Conservation (phyloP, 2,329 filamentous ascomycete genomes). For the Nemania abortiva region DNA sequence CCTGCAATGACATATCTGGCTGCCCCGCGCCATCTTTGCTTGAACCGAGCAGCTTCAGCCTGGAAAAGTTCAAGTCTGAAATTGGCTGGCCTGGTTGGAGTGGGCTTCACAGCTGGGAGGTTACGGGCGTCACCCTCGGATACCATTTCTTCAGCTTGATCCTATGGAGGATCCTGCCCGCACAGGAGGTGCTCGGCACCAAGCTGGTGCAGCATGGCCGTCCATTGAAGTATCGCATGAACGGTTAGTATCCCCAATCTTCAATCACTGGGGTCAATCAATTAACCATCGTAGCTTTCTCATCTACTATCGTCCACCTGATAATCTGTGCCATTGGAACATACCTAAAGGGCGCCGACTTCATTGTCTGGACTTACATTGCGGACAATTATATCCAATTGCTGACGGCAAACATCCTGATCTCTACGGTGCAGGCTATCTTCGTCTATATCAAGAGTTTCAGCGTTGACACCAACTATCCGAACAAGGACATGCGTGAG, state of each 20-base stretch:
- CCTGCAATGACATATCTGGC: constrained; percentile 92
- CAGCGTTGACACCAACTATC: constrained; percentile 74
- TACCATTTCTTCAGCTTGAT: constrained; percentile 84
- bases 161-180: constrained; percentile 82
- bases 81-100: constrained; percentile 84
- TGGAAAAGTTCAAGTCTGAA: constrained; percentile 80
- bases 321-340: constrained; percentile 79
- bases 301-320: constrained; percentile 79
- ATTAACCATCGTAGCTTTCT: constrained; percentile 69
- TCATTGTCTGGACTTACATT: constrained; percentile 91
- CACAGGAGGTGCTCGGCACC: constrained; percentile 76
- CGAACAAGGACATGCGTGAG: constrained; percentile 77
- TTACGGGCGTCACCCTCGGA: constrained; percentile 74
- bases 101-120: constrained; percentile 77
- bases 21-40: constrained; percentile 87
- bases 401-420: constrained; percentile 83
- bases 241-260: constrained; percentile 64
- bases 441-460: constrained; percentile 88
- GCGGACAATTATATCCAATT: constrained; percentile 91
- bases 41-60: constrained; percentile 75
- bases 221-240: constrained; percentile 82
- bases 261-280: constrained; percentile 10
- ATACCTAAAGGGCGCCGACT: constrained; percentile 80
- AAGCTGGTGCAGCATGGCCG: constrained; percentile 78
- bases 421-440: constrained; percentile 77